A percentile compares a stretch with the other conserved stretches of the same genome.
These are phyloP conservation scores for Volvox africanus DNA, from an alignment of 139 green algal genomes.

Conservation along the genomic window DNA sequence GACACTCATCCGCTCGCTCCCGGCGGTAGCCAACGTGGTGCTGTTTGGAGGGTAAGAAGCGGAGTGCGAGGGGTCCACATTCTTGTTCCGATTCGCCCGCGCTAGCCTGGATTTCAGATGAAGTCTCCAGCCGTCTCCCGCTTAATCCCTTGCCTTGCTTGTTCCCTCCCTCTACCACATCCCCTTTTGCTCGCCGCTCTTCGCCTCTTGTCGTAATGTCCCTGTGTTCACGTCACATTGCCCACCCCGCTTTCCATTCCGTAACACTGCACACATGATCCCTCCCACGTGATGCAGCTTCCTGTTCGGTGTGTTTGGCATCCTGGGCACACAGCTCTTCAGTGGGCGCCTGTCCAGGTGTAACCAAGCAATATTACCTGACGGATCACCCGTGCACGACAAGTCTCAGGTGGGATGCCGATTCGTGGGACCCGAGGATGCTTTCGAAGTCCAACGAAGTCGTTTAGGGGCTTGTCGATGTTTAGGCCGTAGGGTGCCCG, in stretches of 20 bases:
- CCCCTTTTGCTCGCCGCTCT: no score
- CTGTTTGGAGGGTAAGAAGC: constrained; percentile 45
- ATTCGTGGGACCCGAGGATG: no score
- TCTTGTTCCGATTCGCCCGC: not conserved
- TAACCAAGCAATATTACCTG: constrained; percentile 35
- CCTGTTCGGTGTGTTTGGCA: constrained; percentile 64
- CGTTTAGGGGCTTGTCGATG: no score
- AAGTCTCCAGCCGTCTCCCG: not conserved
- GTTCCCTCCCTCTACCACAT: not conserved
- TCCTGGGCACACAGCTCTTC: constrained; percentile 70
- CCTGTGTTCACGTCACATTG: no score
- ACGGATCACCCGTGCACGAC: not conserved
- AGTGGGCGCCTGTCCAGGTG: constrained; percentile 54
- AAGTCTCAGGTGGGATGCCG: not conserved
- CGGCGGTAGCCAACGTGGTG: constrained; percentile 56
- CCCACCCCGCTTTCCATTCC: no score
- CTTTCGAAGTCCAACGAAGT: no score
- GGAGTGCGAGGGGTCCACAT: not conserved
- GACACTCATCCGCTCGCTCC: constrained; percentile 57
- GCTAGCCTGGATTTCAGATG: not conserved
- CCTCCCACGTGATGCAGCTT: constrained; percentile 24
- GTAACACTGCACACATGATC: not conserved
- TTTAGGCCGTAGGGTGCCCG: no score
- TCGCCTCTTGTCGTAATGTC: no score
- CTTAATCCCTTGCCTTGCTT: not conserved